Evolutionary conservation across 2,329 filamentous ascomycete species (phyloP).

Genomic region (Corinectria fuckeliana): DNA sequence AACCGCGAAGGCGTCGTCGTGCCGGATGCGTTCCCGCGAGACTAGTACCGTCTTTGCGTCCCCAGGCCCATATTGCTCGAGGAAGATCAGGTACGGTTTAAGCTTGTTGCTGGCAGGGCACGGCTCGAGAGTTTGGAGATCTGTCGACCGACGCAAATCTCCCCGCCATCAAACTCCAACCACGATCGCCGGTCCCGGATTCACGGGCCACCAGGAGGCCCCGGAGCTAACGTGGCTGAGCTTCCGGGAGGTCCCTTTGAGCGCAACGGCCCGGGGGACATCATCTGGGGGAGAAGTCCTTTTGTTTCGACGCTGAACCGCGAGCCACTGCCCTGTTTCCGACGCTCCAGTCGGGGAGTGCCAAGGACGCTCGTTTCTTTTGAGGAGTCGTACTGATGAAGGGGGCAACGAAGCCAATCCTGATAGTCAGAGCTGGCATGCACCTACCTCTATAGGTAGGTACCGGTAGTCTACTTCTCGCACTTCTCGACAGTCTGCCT

Average conservation of each 20-base stretch:
- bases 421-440: too few species aligned
- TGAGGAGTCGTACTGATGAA: conserved; percentile 13
- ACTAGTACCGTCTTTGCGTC: background rate
- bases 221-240: conserved; percentile 26
- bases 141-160: conserved; percentile 15
- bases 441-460: too few species aligned
- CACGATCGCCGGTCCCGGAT: conserved; percentile 32
- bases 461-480: too few species aligned
- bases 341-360: background rate
- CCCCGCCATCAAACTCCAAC: conserved; percentile 10
- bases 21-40: background rate
- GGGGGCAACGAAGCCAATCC: conserved; percentile 13
- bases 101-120: too few species aligned
- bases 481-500: too few species aligned
- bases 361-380: conserved; percentile 21
- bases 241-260: background rate
- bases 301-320: background rate
- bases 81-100: background rate
- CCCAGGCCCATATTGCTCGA: background rate
- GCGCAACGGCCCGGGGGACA: background rate
- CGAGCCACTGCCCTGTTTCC: too few species aligned
- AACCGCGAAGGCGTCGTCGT: background rate
- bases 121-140: conserved; percentile 17
- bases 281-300: background rate
- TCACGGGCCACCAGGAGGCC: conserved; percentile 31